Evolutionary conservation across 1,284 basidiomycete genomes (phyloP).

Genomic region (Tranzscheliella williamsii): DNA sequence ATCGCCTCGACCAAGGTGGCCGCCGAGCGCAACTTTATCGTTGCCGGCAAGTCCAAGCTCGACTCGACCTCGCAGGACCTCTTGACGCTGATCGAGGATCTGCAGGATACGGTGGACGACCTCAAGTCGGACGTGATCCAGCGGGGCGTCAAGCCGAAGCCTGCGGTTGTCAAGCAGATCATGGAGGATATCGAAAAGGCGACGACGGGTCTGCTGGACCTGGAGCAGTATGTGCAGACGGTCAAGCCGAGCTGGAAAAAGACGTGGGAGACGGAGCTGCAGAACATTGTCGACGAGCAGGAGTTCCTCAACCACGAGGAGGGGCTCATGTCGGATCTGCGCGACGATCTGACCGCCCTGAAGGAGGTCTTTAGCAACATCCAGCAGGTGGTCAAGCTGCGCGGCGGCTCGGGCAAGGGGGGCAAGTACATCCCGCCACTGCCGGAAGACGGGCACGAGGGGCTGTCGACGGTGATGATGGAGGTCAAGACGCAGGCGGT

Average conservation of each 20-base stretch:
- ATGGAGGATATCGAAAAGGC: constrained; percentile 75
- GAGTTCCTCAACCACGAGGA: constrained; percentile 72
- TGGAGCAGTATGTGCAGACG: constrained; percentile 82
- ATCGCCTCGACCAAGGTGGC: constrained; percentile 76
- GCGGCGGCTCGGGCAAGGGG: constrained; percentile 35
- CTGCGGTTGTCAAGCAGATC: constrained; percentile 73
- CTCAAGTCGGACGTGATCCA: constrained; percentile 90
- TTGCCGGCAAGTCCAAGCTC: constrained; percentile 85
- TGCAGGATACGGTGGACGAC: constrained; percentile 87
- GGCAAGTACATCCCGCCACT: constrained; percentile 53
- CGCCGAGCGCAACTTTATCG: constrained; percentile 83
- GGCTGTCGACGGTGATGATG: constrained; percentile 58
- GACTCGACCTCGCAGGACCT: constrained; percentile 85
- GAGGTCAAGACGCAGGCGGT: constrained; percentile 57
- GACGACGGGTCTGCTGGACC: constrained; percentile 72
- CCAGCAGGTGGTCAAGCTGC: constrained; percentile 58
- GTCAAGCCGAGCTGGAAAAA: constrained; percentile 97
- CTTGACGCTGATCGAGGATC: constrained; percentile 87
- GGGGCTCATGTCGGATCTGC: constrained; percentile 51
- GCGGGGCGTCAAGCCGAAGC: constrained; percentile 82
- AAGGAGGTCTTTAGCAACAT: constrained; percentile 59
- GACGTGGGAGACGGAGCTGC: constrained; percentile 94
- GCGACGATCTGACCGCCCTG: constrained; percentile 51
- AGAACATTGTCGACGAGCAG: constrained; percentile 96
- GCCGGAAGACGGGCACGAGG: constrained; percentile 57